Evolutionary conservation across 1,284 basidiomycete genomes (phyloP).

Genomic region (Sanghuangporus baumii): DNA sequence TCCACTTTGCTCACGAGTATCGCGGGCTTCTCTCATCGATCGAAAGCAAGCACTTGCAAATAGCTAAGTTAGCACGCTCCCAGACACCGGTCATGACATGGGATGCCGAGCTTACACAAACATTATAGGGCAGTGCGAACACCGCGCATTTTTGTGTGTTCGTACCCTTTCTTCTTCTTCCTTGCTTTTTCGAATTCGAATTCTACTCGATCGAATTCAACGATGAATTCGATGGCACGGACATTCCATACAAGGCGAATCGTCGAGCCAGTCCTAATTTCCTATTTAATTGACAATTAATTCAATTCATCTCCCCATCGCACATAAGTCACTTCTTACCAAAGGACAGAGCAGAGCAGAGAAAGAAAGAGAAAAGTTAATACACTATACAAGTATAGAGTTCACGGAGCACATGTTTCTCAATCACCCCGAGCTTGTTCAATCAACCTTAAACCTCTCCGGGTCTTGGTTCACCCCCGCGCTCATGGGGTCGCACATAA

Average conservation of each 20-base stretch:
- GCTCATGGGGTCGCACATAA: background rate
- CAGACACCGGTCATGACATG: background rate
- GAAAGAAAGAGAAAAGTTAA: background rate
- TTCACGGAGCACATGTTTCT: slow-evolving; percentile 1
- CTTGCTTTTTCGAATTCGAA: background rate
- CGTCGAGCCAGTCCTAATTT: background rate
- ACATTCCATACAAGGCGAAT: background rate
- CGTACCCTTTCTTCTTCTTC: background rate
- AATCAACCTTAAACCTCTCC: slow-evolving; percentile 5
- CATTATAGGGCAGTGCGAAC: background rate
- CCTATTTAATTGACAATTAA: background rate
- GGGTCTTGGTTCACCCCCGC: background rate
- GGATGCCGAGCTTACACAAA: no score
- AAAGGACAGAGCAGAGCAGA: background rate
- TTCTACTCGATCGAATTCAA: background rate
- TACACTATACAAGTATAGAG: background rate
- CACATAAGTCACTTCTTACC: background rate
- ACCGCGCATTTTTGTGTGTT: background rate
- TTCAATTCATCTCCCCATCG: background rate
- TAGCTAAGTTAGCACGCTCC: background rate
- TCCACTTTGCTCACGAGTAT: background rate
- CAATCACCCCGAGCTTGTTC: slow-evolving; percentile 5
- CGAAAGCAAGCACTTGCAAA: background rate
- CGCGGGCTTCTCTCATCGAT: background rate
- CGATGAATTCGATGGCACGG: background rate